Evolutionary conservation across 306 rosid species (phyloP), one percentile per base, ranked within the genome.

Genomic region (Purshia tridentata): DNA sequence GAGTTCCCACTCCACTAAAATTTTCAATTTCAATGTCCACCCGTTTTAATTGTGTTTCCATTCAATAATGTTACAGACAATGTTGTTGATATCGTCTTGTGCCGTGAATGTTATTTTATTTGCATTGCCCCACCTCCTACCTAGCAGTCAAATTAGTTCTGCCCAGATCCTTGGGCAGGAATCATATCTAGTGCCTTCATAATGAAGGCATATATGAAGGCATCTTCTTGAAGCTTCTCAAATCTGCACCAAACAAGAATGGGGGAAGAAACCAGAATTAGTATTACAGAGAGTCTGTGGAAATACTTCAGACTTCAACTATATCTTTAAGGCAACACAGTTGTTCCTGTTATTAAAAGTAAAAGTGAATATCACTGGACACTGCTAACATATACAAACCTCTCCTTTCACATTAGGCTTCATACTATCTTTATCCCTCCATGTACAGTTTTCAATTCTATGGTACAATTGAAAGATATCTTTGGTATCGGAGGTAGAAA

Each of bases 201-300:
- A 44, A 90, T 70, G 77, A 90, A 90, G 63, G 79, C 61, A 50
- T 86, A 85, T 11, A 67, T 88, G 86, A 89, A 92, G 49, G 96
- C 97, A 72, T 88, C 91, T 79, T 91, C 96, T 74, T 83, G 92
- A 62, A 93, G 92, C 86, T 87, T 92, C 84, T 92, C 92, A 80
- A 92, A 92, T 74, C 96, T 92, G 87, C 82, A 85, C 46, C 71
- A 64, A 78, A 64, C 44, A 60, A 45, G 7, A n/a, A 54, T 5
- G 15, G 23, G 50, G 20, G 44, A 35, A 60, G 39, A 16, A 18
- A 70, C 67, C 10, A 18, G 35, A 44, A 77, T 68, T 48, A 65
- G 29, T 73, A 18, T 22, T n/a, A 61, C 41, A 35, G 6, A 47
- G 15, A 12, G 10, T 15, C 9, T 20, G 29, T 9, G 16, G 11